A percentile compares a stretch with the other conserved stretches of the same genome.
Conservation (phyloP, 2,329 filamentous ascomycete species). For the Emericellopsis atlantica region DNA sequence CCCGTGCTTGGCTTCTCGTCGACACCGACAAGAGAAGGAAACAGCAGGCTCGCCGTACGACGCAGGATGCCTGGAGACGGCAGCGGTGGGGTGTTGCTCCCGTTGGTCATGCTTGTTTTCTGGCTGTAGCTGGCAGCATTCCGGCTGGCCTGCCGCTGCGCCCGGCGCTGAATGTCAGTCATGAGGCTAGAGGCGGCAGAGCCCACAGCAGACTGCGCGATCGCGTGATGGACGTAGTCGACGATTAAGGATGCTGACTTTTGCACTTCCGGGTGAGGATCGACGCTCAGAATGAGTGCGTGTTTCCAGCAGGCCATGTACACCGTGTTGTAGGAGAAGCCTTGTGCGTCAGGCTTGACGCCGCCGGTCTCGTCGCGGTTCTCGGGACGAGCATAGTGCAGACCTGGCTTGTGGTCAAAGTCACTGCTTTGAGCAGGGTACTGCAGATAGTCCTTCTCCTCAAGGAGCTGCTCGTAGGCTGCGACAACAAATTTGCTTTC, state of each 20-base stretch:
- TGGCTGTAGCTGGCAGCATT: conserved; percentile 27
- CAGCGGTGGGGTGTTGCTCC: conserved; percentile 26
- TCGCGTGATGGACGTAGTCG: conserved; percentile 68
- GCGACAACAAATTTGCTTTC: conserved; percentile 86
- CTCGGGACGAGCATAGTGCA: conserved; percentile 46
- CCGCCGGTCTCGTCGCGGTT: conserved; percentile 44
- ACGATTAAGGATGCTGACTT: conserved; percentile 74
- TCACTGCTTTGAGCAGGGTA: conserved; percentile 42
- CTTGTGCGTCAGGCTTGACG: conserved; percentile 42
- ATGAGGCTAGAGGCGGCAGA: conserved; percentile 58
- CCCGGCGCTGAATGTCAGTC: conserved; percentile 52
- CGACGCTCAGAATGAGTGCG: conserved; percentile 76
- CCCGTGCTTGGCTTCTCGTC: conserved; percentile 29
- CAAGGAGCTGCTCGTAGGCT: conserved; percentile 78
- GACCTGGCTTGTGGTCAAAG: conserved; percentile 46
- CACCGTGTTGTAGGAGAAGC: conserved; percentile 73
- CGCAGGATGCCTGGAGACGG: conserved; percentile 47
- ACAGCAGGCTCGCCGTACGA: conserved; percentile 50
- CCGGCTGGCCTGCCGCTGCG: conserved; percentile 32
- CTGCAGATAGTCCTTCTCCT: conserved; percentile 62
- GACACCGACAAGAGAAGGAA: conserved; percentile 41
- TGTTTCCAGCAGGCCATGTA: conserved; percentile 94
- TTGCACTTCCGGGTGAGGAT: conserved; percentile 89
- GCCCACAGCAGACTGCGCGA: conserved; percentile 68
- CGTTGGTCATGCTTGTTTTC: conserved; percentile 26